Conservation (phyloP, 1,284 basidiomycete species). For the Fomitiporia mediterranea region DNA sequence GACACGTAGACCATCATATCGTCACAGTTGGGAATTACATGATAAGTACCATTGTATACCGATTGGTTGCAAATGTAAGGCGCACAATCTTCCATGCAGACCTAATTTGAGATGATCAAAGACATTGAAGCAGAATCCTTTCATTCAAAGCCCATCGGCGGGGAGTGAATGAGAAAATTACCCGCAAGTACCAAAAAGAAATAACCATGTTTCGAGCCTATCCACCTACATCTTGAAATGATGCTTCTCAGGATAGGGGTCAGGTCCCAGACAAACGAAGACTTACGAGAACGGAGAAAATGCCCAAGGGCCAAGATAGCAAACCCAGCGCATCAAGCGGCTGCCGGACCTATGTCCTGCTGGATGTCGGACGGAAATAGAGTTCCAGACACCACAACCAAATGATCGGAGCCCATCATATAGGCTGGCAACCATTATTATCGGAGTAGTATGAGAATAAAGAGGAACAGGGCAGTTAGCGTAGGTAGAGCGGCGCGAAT, state of each 20-base stretch:
- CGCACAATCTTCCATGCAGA: neutral
- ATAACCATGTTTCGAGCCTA: neutral
- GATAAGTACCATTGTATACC: neutral
- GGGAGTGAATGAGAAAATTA: neutral
- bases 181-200: neutral
- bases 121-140: neutral
- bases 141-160: neutral
- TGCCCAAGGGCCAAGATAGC: neutral
- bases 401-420: neutral
- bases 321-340: neutral
- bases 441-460: neutral
- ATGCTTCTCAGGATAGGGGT: constrained; percentile 1
- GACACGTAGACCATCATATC: constrained; percentile 3
- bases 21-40: neutral
- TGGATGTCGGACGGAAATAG: neutral
- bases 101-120: neutral
- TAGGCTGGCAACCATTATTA: neutral
- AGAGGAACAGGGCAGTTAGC: neutral
- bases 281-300: neutral
- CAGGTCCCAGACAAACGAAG: neutral
- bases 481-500: neutral
- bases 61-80: neutral
- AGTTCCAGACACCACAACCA: neutral
- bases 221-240: neutral
- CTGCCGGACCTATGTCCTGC: neutral